Conservation (phyloP, 2,329 filamentous ascomycete genomes). For the Pyrenophora seminiperda region DNA sequence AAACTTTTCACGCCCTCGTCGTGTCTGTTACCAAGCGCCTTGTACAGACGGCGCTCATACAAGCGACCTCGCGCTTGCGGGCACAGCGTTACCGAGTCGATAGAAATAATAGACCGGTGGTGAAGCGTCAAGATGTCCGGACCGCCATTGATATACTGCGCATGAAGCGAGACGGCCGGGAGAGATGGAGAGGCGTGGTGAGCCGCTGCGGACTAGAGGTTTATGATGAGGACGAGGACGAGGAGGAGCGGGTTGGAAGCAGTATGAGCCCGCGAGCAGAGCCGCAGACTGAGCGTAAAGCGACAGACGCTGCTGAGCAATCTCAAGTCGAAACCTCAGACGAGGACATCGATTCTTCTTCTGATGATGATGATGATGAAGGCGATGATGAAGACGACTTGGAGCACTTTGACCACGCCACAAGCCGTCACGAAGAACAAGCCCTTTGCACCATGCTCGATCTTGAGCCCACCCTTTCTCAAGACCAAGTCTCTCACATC, state of each 20-base stretch:
- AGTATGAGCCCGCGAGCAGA: no score
- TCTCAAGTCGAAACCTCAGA: slow-evolving; percentile 41
- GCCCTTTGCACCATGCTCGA: slow-evolving; percentile 53
- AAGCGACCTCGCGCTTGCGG: slow-evolving; percentile 71
- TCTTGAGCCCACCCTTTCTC: slow-evolving; percentile 22
- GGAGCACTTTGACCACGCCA: slow-evolving; percentile 55
- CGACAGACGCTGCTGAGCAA: no score
- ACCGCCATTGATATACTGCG: slow-evolving; percentile 61
- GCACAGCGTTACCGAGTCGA: slow-evolving; percentile 47
- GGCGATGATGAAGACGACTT: no score
- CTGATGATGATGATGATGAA: no score
- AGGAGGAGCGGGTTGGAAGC: no score
- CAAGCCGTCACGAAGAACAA: slow-evolving; percentile 53
- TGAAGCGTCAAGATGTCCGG: slow-evolving; percentile 58
- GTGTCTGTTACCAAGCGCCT: slow-evolving; percentile 72
- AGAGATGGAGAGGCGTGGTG: slow-evolving; percentile 60
- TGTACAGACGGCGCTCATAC: slow-evolving; percentile 70
- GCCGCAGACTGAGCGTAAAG: no score
- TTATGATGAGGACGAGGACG: no score
- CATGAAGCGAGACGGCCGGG: slow-evolving; percentile 52
- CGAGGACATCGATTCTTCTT: no score
- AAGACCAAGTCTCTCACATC: no score
- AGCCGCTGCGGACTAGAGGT: slow-evolving; percentile 60
- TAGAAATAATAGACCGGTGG: slow-evolving; percentile 39
- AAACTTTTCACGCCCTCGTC: slow-evolving; percentile 73